Percentiles rank a stretch among this genome's conserved stretches.
phyloP scores from a whole-genome alignment of 306 rosid species.

The Rosa lucieae region DNA sequence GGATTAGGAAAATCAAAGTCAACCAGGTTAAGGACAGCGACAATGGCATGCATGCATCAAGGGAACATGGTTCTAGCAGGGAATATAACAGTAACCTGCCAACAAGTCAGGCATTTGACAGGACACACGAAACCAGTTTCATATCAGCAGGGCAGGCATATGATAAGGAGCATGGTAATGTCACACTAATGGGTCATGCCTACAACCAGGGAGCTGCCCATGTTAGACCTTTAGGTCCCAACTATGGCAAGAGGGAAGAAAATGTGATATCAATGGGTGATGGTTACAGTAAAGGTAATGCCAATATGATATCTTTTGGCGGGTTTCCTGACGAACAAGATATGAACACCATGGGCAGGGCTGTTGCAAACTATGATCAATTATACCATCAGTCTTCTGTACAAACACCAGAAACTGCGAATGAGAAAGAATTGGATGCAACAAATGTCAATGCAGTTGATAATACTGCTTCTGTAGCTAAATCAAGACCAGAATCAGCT shows the following conservation, averaged over 20 bases:
- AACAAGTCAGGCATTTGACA: conserved; percentile 39
- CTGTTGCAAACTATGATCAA: conserved; percentile 46
- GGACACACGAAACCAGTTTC: conserved; percentile 45
- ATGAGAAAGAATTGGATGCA: conserved; percentile 44
- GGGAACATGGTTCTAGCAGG: conserved; percentile 36
- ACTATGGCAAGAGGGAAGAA: conserved; percentile 44
- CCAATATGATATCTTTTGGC: conserved; percentile 53
- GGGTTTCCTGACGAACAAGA: conserved; percentile 69
- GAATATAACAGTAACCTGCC: conserved; percentile 41
- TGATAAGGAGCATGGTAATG: conserved; percentile 46
- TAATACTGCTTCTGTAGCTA: conserved; percentile 32
- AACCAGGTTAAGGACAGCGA: conserved; percentile 54
- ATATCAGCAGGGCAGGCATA: conserved; percentile 48
- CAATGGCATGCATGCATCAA: conserved; percentile 29
- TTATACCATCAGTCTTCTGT: conserved; percentile 58
- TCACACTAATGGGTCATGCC: conserved; percentile 47
- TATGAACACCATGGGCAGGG: conserved; percentile 48
- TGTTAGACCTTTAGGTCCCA: conserved; percentile 40
- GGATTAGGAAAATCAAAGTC: conserved; percentile 55
- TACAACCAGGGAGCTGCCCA: conserved; percentile 50
- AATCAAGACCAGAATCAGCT: conserved; percentile 46
- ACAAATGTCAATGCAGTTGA: conserved; percentile 45
- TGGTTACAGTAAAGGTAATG: conserved; percentile 49
- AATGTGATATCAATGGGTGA: conserved; percentile 43
- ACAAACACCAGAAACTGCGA: conserved; percentile 44